Conservation (phyloP, 2,329 filamentous ascomycete genomes). For the Xylariaceae sp. region DNA sequence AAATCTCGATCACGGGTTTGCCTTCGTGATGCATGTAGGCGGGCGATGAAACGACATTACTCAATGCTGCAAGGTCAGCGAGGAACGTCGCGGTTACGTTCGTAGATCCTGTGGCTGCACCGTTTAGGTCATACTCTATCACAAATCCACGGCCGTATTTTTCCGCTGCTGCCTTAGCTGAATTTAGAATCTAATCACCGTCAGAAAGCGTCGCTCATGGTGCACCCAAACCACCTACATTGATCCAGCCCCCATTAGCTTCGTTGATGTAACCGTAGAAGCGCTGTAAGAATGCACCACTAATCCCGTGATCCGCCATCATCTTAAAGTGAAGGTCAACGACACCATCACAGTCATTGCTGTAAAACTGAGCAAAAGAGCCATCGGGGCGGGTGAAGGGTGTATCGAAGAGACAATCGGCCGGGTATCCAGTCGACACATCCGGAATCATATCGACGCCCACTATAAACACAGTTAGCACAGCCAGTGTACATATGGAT, state of each 20-base stretch:
- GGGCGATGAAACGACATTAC: conserved; percentile 32
- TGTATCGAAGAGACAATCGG: conserved; percentile 37
- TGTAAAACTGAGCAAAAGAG: conserved; percentile 33
- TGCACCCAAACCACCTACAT: conserved; percentile 20
- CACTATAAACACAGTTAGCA: conserved; percentile 22
- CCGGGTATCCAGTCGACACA: conserved; percentile 33
- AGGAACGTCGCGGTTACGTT: conserved; percentile 35
- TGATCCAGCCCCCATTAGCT: conserved; percentile 34
- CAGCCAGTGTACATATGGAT: background rate
- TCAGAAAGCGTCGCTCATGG: background rate
- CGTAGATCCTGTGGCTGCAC: conserved; percentile 27
- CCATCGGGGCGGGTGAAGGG: conserved; percentile 32
- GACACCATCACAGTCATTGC: conserved; percentile 36
- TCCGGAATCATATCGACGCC: conserved; percentile 38
- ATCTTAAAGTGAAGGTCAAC: conserved; percentile 38
- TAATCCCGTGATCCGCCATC: conserved; percentile 35
- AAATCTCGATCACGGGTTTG: conserved; percentile 38
- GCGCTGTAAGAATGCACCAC: conserved; percentile 36
- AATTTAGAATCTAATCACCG: conserved; percentile 30
- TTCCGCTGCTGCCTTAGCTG: conserved; percentile 33
- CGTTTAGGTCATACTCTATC: conserved; percentile 38
- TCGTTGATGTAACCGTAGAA: conserved; percentile 38
- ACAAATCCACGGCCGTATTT: conserved; percentile 38
- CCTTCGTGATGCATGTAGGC: conserved; percentile 39
- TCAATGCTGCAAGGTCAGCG: conserved; percentile 32